These are phyloP conservation scores for Pugionium cornutum DNA, from an alignment of 345 rosid genomes.

Conservation along the genomic window DNA sequence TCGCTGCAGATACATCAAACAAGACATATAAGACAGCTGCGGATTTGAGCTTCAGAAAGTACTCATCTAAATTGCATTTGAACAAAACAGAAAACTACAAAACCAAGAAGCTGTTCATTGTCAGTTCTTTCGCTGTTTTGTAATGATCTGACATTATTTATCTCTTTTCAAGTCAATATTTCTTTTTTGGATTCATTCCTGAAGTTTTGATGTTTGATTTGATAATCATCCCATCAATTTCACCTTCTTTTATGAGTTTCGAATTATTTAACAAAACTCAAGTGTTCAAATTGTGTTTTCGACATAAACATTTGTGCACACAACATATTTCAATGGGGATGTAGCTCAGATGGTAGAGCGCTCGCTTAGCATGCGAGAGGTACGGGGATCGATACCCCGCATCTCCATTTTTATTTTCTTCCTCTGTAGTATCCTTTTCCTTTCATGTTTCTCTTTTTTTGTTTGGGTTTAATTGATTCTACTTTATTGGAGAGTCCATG, in stretches of 20 bases:
- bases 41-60: not conserved
- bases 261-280: not conserved
- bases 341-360: slow-evolving; percentile 52
- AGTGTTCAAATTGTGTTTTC: too few species aligned
- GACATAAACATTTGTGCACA: too few species aligned
- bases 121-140: not conserved
- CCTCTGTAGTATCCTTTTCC: too few species aligned
- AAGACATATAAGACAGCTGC: not conserved
- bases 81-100: slow-evolving; percentile 14
- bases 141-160: not conserved
- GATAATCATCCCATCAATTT: not conserved
- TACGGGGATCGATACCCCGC: slow-evolving; percentile 84
- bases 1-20: not conserved
- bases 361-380: slow-evolving; percentile 96
- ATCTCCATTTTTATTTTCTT: slow-evolving; percentile 48
- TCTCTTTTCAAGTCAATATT: not conserved
- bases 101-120: not conserved
- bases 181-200: not conserved
- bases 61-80: slow-evolving; percentile 1
- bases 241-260: not conserved
- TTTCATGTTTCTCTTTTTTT: not conserved
- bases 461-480: not conserved
- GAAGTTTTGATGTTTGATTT: not conserved
- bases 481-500: too few species aligned
- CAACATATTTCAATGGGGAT: slow-evolving; percentile 19